Percentiles rank a stretch among this genome's conserved stretches.
Evolutionary conservation across 225 moss, liverwort and hornwort genomes (phyloP).

Genomic region (Thuidium tamariscinum): DNA sequence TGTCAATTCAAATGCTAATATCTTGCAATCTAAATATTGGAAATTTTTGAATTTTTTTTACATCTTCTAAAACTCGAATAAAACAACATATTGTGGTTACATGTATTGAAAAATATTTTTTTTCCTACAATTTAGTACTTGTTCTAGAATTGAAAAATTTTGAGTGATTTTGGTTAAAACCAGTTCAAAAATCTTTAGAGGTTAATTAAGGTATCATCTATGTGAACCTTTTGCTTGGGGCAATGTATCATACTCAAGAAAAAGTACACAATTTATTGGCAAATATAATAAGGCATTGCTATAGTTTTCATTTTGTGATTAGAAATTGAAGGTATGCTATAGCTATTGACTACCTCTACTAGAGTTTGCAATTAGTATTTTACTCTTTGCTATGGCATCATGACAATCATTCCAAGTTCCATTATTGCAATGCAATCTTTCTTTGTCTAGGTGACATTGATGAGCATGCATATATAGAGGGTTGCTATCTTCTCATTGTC

Average conservation of each 20-base stretch:
- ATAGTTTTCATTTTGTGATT: background rate
- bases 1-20: too few species aligned
- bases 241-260: accelerated
- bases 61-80: too few species aligned
- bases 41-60: too few species aligned
- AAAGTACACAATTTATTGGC: background rate
- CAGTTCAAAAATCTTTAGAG: too few species aligned
- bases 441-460: accelerated
- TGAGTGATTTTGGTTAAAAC: too few species aligned
- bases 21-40: too few species aligned
- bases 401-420: background rate
- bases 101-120: too few species aligned
- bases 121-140: too few species aligned
- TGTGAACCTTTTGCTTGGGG: background rate
- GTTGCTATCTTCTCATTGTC: background rate
- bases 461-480: accelerated
- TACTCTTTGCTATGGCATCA: too few species aligned
- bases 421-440: background rate
- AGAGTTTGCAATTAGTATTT: background rate
- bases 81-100: too few species aligned
- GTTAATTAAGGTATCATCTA: background rate
- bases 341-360: accelerated
- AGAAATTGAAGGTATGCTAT: background rate
- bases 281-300: background rate
- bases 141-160: too few species aligned